phyloP scores from a whole-genome alignment of 1,284 basidiomycete species.

The Malassezia pachydermatis region DNA sequence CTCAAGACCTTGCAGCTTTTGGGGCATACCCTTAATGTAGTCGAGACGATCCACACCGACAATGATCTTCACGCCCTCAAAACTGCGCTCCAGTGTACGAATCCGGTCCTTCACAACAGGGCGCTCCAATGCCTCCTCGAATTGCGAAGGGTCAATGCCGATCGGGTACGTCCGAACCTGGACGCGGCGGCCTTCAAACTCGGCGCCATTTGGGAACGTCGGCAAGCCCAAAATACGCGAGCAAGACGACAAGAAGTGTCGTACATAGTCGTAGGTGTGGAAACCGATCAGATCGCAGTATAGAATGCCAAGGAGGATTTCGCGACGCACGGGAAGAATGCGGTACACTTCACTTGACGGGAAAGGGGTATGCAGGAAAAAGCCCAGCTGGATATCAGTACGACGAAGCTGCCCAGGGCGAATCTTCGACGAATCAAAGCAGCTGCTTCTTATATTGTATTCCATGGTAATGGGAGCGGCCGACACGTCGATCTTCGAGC shows the following conservation, averaged over 20 bases:
- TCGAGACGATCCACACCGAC: conserved; percentile 95
- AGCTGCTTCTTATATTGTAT: neutral
- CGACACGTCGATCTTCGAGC: conserved; percentile 11
- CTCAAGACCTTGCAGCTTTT: conserved; percentile 92
- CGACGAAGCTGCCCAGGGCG: conserved; percentile 17
- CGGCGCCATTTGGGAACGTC: conserved; percentile 92
- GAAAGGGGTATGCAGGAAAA: conserved; percentile 97
- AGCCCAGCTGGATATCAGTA: conserved; percentile 60
- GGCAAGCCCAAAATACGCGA: conserved; percentile 90
- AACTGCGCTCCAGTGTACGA: conserved; percentile 70
- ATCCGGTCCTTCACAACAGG: conserved; percentile 71
- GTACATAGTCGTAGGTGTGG: conserved; percentile 98
- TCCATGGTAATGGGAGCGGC: neutral
- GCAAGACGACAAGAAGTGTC: conserved; percentile 96
- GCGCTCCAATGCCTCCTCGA: conserved; percentile 71
- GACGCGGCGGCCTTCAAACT: conserved; percentile 84
- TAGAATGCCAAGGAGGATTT: conserved; percentile 86
- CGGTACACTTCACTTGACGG: conserved; percentile 95
- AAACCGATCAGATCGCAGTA: conserved; percentile 80
- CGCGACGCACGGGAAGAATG: conserved; percentile 82
- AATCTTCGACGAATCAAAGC: neutral
- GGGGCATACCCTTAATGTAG: conserved; percentile 98
- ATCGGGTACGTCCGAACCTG: conserved; percentile 98
- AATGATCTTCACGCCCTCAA: conserved; percentile 90
- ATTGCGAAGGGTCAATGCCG: conserved; percentile 88